A percentile compares a stretch with the other conserved stretches of the same genome.
Conservation (phyloP, 305 asterid species). For the Plantago rigida region DNA sequence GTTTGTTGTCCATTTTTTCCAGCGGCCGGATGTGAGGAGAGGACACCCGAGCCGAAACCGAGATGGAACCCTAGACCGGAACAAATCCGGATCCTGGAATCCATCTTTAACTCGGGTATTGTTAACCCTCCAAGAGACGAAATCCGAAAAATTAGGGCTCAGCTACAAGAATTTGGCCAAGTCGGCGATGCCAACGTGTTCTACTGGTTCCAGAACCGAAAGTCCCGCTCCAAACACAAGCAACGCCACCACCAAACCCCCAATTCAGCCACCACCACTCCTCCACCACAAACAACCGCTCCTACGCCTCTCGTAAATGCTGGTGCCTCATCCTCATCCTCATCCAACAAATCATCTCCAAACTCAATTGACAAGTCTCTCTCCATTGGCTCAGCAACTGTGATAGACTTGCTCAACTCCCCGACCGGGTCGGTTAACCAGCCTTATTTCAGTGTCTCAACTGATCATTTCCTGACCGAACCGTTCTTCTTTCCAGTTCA, state of each 20-base stretch:
- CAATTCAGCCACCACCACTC: constrained; percentile 21
- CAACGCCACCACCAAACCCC: constrained; percentile 50
- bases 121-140: constrained; percentile 94
- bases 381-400: constrained; percentile 28
- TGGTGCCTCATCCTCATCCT: constrained; percentile 34
- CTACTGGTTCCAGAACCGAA: constrained; percentile 95
- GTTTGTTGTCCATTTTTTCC: not conserved
- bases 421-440: constrained; percentile 62
- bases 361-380: constrained; percentile 32
- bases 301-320: constrained; percentile 10
- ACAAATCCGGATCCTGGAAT: constrained; percentile 77
- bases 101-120: constrained; percentile 93
- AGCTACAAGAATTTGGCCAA: constrained; percentile 76
- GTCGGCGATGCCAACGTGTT: constrained; percentile 95
- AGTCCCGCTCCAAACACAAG: constrained; percentile 87
- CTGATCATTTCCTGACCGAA: constrained; percentile 33
- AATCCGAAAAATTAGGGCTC: constrained; percentile 72
- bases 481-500: constrained; percentile 47
- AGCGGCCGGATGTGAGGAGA: constrained; percentile 52
- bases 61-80: constrained; percentile 96
- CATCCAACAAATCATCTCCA: constrained; percentile 40
- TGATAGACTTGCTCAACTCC: constrained; percentile 35
- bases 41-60: constrained; percentile 89
- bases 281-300: constrained; percentile 15
- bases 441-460: constrained; percentile 31